Evolutionary conservation across 768 basidiomycete species (phyloP).

Genomic region (Russula dissimulans): DNA sequence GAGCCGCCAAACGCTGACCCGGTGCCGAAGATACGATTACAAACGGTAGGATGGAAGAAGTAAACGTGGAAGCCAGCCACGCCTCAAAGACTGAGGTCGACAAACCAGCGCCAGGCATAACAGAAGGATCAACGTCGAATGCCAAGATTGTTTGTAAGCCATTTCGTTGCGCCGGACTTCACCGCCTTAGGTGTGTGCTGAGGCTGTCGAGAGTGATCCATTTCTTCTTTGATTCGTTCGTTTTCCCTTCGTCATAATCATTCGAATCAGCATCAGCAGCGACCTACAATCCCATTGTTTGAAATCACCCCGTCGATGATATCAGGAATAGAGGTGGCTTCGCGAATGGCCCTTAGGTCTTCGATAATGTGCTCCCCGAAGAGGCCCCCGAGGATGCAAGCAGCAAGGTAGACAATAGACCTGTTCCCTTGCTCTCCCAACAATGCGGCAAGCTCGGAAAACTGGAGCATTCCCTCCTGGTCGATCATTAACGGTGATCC

Average conservation of each 20-base stretch:
- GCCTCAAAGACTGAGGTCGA: slow-evolving; percentile 21
- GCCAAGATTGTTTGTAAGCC: slow-evolving; percentile 28
- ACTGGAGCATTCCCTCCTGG: slow-evolving; percentile 56
- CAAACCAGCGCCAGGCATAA: slow-evolving; percentile 11
- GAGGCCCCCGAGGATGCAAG: slow-evolving; percentile 75
- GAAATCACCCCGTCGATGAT: slow-evolving; percentile 54
- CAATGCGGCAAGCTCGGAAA: slow-evolving; percentile 49
- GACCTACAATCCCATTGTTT: no score
- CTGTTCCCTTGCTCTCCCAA: slow-evolving; percentile 56
- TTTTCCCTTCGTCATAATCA: slow-evolving; percentile 16
- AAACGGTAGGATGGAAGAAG: slow-evolving; percentile 25
- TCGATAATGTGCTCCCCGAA: slow-evolving; percentile 78
- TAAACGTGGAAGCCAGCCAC: slow-evolving; percentile 6
- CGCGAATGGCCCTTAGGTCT: slow-evolving; percentile 58
- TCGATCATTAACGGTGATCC: slow-evolving; percentile 57
- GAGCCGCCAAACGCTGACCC: slow-evolving; percentile 18
- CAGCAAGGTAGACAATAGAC: slow-evolving; percentile 78
- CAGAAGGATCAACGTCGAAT: slow-evolving; percentile 21
- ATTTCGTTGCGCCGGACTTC: slow-evolving; percentile 28
- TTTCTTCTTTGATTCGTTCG: slow-evolving; percentile 3
- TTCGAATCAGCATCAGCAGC: slow-evolving; percentile 23
- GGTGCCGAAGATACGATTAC: slow-evolving; percentile 17
- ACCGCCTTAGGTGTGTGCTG: slow-evolving; percentile 12
- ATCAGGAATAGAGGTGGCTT: slow-evolving; percentile 45
- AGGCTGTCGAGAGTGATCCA: slow-evolving; percentile 2